Percentiles rank a stretch among this genome's conserved stretches.
These are phyloP conservation scores for Solanum arcanum DNA, from an alignment of 257 asterid genomes.

Conservation along the genomic window DNA sequence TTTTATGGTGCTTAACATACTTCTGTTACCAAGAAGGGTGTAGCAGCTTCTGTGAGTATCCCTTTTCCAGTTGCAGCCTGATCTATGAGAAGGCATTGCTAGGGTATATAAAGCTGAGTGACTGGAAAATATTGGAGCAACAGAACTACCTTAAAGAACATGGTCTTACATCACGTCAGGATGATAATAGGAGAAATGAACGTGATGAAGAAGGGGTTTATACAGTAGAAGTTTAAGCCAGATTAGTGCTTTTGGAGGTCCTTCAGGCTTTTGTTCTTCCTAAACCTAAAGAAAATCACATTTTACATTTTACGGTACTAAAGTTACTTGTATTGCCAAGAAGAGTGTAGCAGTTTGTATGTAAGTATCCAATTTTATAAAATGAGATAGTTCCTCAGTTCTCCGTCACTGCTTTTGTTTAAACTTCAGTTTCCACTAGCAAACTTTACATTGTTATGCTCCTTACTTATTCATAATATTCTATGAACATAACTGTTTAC, in stretches of 20 bases:
- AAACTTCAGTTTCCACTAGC: neutral
- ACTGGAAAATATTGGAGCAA: conserved; percentile 53
- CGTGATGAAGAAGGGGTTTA: conserved; percentile 29
- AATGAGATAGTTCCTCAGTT: neutral
- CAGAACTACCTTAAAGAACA: conserved; percentile 49
- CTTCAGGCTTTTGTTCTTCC: neutral
- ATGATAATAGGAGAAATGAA: conserved; percentile 13
- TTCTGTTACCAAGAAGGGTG: neutral
- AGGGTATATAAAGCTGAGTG: conserved; percentile 65
- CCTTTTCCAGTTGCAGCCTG: conserved; percentile 74
- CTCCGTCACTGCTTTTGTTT: neutral
- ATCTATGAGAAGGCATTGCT: conserved; percentile 79
- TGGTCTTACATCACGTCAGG: conserved; percentile 85
- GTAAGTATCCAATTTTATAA: neutral
- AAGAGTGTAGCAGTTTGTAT: neutral
- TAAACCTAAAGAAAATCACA: neutral
- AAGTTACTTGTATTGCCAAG: neutral
- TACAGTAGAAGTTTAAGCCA: conserved; percentile 33
- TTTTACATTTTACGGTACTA: neutral
- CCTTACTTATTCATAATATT: neutral
- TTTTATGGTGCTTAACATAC: neutral
- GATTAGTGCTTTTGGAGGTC: neutral
- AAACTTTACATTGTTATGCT: neutral
- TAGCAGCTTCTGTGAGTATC: conserved; percentile 5
- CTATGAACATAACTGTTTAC: neutral